A percentile compares a stretch with the other conserved stretches of the same genome.
phyloP scores from a whole-genome alignment of 352 stramenopile genomes.

The Globisporangium apiculatum region DNA sequence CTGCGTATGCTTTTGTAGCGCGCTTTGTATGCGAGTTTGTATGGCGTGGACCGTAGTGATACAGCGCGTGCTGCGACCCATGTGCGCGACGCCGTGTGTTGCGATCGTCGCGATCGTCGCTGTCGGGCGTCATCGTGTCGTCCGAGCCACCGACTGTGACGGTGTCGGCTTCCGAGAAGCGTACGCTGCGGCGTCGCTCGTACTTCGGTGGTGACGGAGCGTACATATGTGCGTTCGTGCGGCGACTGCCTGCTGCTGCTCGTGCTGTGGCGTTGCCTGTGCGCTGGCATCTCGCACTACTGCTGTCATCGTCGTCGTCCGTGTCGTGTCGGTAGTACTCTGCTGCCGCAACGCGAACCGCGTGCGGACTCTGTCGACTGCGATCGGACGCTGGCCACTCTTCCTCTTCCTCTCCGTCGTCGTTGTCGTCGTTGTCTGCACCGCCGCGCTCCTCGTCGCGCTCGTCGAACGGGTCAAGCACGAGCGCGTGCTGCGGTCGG shows the following conservation, averaged over 20 bases:
- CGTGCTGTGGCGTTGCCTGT: not conserved
- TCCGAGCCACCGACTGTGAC: constrained; percentile 19
- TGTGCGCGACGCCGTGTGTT: constrained; percentile 3
- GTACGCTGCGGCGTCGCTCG: constrained; percentile 3
- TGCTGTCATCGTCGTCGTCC: not conserved
- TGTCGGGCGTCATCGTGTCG: constrained; percentile 20
- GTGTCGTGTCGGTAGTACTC: constrained; percentile 7
- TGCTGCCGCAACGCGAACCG: not conserved
- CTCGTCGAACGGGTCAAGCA: not conserved
- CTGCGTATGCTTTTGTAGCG: not conserved
- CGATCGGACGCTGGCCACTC: constrained; percentile 2
- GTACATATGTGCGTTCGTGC: too few species aligned
- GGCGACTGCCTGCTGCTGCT: not conserved
- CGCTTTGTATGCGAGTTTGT: not conserved
- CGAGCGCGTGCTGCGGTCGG: too few species aligned
- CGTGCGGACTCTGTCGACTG: not conserved
- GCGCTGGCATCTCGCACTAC: not conserved
- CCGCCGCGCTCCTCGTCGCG: not conserved
- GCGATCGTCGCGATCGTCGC: constrained; percentile 11
- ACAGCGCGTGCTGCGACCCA: not conserved
- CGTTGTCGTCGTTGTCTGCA: not conserved
- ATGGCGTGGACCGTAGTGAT: constrained; percentile 3
- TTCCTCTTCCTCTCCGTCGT: constrained; percentile 2
- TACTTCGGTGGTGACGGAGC: not conserved
- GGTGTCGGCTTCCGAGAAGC: constrained; percentile 12